Conservation (phyloP, 2,329 filamentous ascomycete genomes). For the Aphanocladium album region DNA sequence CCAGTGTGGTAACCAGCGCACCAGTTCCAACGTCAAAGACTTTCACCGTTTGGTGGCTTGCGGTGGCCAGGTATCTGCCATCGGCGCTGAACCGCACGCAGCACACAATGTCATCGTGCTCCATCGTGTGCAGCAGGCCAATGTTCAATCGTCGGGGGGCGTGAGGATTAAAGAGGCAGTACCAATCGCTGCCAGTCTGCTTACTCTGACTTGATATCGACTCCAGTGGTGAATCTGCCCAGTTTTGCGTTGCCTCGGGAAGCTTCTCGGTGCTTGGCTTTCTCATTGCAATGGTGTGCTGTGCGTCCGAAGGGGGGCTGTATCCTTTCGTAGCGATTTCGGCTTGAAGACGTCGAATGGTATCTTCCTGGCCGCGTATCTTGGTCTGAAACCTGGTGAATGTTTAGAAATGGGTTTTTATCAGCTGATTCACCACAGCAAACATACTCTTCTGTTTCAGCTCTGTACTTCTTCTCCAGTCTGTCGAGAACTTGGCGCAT, state of each 20-base stretch:
- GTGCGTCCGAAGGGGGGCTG: too few relatives aligned
- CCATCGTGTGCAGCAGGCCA: constrained; percentile 85
- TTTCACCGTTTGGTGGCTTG: constrained; percentile 95
- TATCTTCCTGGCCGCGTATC: neutral
- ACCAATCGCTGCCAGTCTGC: constrained; percentile 88
- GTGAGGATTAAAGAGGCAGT: constrained; percentile 90
- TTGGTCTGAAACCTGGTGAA: neutral
- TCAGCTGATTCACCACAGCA: too few relatives aligned
- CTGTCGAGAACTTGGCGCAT: constrained; percentile 89
- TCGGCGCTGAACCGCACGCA: constrained; percentile 96
- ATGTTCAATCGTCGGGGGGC: constrained; percentile 87
- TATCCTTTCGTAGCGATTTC: neutral
- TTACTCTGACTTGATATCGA: constrained; percentile 80
- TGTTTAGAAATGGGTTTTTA: neutral
- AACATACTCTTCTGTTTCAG: constrained; percentile 80
- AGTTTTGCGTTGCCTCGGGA: constrained; percentile 1
- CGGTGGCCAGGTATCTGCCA: constrained; percentile 91
- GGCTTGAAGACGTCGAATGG: neutral
- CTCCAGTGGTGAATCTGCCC: constrained; percentile 81
- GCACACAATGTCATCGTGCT: constrained; percentile 94
- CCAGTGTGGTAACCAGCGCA: constrained; percentile 80
- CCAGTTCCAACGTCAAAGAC: constrained; percentile 91
- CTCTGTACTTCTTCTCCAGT: constrained; percentile 82
- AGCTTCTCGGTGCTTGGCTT: too few relatives aligned
- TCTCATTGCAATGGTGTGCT: too few relatives aligned